Percentiles rank a stretch among this genome's conserved stretches.
Conservation (phyloP, 495 filamentous ascomycete species). For the Penicillium robsamsonii region DNA sequence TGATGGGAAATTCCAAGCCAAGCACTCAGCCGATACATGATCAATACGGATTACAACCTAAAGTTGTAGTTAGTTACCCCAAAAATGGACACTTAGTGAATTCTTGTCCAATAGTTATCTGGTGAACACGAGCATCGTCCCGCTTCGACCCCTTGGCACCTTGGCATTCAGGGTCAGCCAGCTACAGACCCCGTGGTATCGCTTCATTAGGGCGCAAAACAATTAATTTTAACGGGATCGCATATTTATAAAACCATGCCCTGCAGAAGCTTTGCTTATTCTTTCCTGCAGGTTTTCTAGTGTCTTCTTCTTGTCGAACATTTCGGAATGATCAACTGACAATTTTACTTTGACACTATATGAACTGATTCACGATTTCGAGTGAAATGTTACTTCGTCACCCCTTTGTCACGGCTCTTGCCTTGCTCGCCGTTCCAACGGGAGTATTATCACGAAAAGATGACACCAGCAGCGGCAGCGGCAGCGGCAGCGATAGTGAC, state of each 20-base stretch:
- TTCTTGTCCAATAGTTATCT: not conserved
- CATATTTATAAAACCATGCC: not conserved
- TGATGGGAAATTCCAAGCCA: too few relatives aligned
- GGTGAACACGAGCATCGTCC: slow-evolving; percentile 2
- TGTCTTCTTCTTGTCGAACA: not conserved
- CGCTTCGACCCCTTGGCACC: slow-evolving; percentile 2
- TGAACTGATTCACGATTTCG: not conserved
- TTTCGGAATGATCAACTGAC: not conserved
- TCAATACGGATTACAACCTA: not conserved
- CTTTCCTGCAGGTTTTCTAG: not conserved
- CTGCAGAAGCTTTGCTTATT: not conserved
- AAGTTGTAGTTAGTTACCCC: not conserved
- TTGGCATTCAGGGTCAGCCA: slow-evolving; percentile 12
- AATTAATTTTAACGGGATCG: not conserved
- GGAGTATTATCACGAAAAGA: not conserved
- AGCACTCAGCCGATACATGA: not conserved
- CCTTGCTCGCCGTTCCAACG: slow-evolving; percentile 5
- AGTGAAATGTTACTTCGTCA: slow-evolving; percentile 4
- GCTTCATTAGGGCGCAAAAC: not conserved
- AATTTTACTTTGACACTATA: not conserved
- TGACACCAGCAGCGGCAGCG: not conserved
- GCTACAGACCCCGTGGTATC: not conserved
- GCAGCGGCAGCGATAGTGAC: not conserved
- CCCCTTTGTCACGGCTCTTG: not conserved
- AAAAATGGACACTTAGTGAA: not conserved